Conservation (phyloP, 371 early-diverging fungal species). For the Mortierella sp. region DNA sequence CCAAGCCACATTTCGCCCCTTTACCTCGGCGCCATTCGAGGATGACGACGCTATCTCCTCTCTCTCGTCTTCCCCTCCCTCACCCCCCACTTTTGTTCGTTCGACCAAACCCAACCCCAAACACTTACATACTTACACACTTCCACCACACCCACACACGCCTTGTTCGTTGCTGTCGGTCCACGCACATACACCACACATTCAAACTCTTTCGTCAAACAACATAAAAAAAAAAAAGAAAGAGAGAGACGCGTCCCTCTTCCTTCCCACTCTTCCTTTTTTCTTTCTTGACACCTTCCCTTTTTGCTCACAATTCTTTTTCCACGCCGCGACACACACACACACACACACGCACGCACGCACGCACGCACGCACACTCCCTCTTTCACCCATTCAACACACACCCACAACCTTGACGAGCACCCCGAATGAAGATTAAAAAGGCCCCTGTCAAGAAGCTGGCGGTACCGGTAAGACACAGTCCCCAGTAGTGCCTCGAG, state of each 20-base stretch:
- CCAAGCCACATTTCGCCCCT: background rate
- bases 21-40: background rate
- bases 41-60: background rate
- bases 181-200: background rate
- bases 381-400: too few relatives aligned
- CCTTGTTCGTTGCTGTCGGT: background rate
- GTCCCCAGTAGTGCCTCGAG: background rate
- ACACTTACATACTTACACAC: background rate
- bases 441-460: constrained; percentile 77
- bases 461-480: constrained; percentile 68
- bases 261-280: background rate
- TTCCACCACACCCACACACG: constrained; percentile 11
- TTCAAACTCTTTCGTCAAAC: background rate
- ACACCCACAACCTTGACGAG: background rate
- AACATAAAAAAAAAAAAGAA: background rate
- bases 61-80: background rate
- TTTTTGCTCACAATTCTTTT: background rate
- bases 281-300: background rate
- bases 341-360: background rate
- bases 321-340: background rate
- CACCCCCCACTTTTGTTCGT: background rate
- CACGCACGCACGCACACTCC: constrained; percentile 3
- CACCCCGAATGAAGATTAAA: constrained; percentile 72
- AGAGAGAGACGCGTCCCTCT: background rate
- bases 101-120: background rate